A percentile compares a stretch with the other conserved stretches of the same genome.
These are phyloP conservation scores for Rhodotorula sp. DNA, from an alignment of 1,284 basidiomycete species.

Conservation along the genomic window DNA sequence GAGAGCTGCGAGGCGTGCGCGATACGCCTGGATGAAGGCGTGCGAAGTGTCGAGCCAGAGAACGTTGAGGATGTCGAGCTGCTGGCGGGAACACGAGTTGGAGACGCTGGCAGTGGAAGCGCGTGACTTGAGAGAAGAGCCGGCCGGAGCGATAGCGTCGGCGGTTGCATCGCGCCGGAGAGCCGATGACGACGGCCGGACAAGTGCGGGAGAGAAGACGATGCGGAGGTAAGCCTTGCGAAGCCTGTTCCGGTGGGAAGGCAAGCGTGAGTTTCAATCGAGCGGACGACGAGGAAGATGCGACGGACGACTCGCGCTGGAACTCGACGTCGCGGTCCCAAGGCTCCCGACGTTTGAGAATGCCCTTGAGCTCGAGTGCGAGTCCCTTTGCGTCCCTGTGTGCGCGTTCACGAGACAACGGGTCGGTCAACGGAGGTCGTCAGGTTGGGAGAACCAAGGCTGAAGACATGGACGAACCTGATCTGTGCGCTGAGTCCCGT, in stretches of 20 bases:
- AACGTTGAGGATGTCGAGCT: constrained; percentile 65
- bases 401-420: too few relatives aligned
- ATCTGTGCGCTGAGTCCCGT: constrained; percentile 4
- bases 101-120: constrained; percentile 62
- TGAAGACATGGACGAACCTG: constrained; percentile 7
- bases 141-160: neutral
- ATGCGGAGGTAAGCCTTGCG: constrained; percentile 73
- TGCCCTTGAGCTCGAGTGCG: constrained; percentile 53
- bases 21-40: constrained; percentile 78
- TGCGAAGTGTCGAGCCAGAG: constrained; percentile 93
- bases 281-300: neutral
- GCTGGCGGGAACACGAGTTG: neutral
- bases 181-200: neutral
- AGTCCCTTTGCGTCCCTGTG: constrained; percentile 48
- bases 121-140: constrained; percentile 55
- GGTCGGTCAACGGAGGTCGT: neutral
- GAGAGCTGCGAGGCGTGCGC: constrained; percentile 68
- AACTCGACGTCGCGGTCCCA: constrained; percentile 82
- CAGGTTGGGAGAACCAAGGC: neutral
- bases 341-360: constrained; percentile 69
- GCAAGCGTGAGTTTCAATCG: constrained; percentile 2
- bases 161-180: neutral
- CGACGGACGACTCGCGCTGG: constrained; percentile 69
- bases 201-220: constrained; percentile 58
- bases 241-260: constrained; percentile 57